Percentiles rank a stretch among this genome's conserved stretches.
Conservation (phyloP, 495 filamentous ascomycete species). For the Friedmanniomyces simplex region DNA sequence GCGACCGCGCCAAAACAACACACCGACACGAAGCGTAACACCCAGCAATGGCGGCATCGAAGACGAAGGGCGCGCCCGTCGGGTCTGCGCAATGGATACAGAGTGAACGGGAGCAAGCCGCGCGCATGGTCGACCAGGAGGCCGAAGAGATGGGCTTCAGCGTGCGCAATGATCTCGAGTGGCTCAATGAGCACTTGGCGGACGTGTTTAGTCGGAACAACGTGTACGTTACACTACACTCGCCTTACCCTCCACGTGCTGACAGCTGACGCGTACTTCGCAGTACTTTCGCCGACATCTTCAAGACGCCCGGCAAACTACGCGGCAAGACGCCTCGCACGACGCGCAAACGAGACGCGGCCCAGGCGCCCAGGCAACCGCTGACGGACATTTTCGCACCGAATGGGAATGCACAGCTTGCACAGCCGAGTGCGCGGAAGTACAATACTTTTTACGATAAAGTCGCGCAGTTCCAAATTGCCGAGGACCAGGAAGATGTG, state of each 20-base stretch:
- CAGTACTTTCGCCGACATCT: slow-evolving; percentile 80
- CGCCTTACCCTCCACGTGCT: background rate
- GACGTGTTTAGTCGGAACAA: slow-evolving; percentile 55
- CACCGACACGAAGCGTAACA: background rate
- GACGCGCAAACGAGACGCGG: slow-evolving; percentile 53
- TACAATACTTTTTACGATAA: slow-evolving; percentile 15
- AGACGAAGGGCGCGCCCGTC: slow-evolving; percentile 34
- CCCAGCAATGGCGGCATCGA: slow-evolving; percentile 24
- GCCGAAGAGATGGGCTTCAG: slow-evolving; percentile 29
- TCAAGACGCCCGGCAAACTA: slow-evolving; percentile 93
- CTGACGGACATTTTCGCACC: slow-evolving; percentile 71
- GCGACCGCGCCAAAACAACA: background rate
- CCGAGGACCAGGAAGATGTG: slow-evolving; percentile 12
- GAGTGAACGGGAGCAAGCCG: slow-evolving; percentile 54
- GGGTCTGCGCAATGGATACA: slow-evolving; percentile 61
- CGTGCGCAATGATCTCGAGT: slow-evolving; percentile 21
- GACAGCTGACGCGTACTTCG: background rate
- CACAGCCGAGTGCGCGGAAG: slow-evolving; percentile 11
- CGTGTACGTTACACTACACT: slow-evolving; percentile 55
- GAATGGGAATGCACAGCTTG: slow-evolving; percentile 22
- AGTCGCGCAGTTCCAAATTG: slow-evolving; percentile 21
- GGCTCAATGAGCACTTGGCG: slow-evolving; percentile 26
- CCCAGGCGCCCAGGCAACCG: slow-evolving; percentile 59
- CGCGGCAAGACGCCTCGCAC: slow-evolving; percentile 89
- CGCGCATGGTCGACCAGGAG: slow-evolving; percentile 56